Evolutionary conservation across 352 stramenopile genomes (phyloP).

Genomic region (Phytophthora chlamydospora): DNA sequence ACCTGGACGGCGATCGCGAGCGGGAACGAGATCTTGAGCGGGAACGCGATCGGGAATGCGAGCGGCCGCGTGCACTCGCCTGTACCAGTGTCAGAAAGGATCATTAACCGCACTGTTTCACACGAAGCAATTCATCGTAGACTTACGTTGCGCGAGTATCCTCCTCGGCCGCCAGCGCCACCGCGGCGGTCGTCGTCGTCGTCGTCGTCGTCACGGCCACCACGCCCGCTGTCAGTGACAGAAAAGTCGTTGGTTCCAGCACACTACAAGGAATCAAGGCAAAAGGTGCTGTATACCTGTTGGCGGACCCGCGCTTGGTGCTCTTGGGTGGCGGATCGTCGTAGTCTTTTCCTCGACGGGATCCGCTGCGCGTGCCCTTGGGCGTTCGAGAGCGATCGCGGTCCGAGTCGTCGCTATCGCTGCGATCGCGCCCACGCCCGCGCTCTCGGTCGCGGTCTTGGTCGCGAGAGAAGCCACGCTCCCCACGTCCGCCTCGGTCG

Average conservation of each 20-base stretch:
- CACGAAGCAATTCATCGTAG: neutral
- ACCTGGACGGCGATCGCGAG: slow-evolving; percentile 57
- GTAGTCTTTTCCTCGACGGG: slow-evolving; percentile 49
- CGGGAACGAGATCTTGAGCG: slow-evolving; percentile 57
- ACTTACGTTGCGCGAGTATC: slow-evolving; percentile 51
- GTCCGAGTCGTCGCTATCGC: slow-evolving; percentile 36
- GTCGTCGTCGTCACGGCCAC: slow-evolving; percentile 64
- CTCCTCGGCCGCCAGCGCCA: slow-evolving; percentile 17
- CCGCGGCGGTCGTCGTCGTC: slow-evolving; percentile 54
- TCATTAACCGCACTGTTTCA: slow-evolving; percentile 6
- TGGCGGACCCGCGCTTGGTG: slow-evolving; percentile 37
- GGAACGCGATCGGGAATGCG: slow-evolving; percentile 47
- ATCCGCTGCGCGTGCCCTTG: slow-evolving; percentile 25
- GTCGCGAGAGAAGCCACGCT: slow-evolving; percentile 41
- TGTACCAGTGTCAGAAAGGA: slow-evolving; percentile 15
- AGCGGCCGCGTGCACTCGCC: slow-evolving; percentile 44
- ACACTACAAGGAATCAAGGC: neutral
- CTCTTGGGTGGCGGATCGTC: slow-evolving; percentile 36
- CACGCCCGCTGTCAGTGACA: slow-evolving; percentile 23
- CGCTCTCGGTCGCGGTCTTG: slow-evolving; percentile 40
- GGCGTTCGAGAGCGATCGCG: slow-evolving; percentile 38
- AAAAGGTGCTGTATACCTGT: slow-evolving; percentile 1
- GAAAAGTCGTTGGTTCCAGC: slow-evolving; percentile 3
- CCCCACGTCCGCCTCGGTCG: slow-evolving; percentile 44
- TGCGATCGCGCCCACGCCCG: slow-evolving; percentile 23